phyloP scores from a whole-genome alignment of 2,329 filamentous ascomycete genomes.

The Chrysoporthe cubensis region DNA sequence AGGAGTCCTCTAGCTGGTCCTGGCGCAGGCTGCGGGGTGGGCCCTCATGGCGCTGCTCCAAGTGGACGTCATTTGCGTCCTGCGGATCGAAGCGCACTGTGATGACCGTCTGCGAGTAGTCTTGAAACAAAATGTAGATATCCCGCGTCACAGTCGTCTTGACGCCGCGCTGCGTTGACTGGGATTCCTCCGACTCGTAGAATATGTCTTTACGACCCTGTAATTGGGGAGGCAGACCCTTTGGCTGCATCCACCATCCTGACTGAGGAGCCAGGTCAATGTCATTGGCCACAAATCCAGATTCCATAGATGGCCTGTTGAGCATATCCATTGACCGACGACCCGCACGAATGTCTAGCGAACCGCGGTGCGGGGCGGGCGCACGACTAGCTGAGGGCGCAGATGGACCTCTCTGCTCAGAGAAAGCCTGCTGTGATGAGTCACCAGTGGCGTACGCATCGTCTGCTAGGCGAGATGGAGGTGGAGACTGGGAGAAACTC shows the following conservation, averaged over 20 bases:
- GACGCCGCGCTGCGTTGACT: conserved; percentile 69
- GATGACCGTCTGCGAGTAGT: conserved; percentile 94
- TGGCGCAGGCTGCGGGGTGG: conserved; percentile 83
- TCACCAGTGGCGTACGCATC: conserved; percentile 53
- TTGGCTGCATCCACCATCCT: conserved; percentile 86
- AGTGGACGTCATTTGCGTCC: conserved; percentile 70
- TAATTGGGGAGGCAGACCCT: conserved; percentile 78
- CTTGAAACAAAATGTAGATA: conserved; percentile 86
- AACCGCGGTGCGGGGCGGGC: conserved; percentile 50
- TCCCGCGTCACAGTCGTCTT: conserved; percentile 76
- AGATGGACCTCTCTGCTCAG: conserved; percentile 51
- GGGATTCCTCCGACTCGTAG: conserved; percentile 80
- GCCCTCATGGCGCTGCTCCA: conserved; percentile 86
- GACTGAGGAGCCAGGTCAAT: conserved; percentile 75
- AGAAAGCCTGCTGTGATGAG: conserved; percentile 46
- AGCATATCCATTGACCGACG: conserved; percentile 72
- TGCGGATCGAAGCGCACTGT: conserved; percentile 77
- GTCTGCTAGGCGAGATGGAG: conserved; percentile 42
- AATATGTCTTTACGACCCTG: conserved; percentile 83
- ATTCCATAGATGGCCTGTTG: conserved; percentile 72
- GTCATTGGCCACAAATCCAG: conserved; percentile 85
- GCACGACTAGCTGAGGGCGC: conserved; percentile 42
- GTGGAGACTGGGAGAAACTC: conserved; percentile 39
- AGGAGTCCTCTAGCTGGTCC: conserved; percentile 88
- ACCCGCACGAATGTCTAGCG: conserved; percentile 35